A percentile compares a stretch with the other conserved stretches of the same genome.
phyloP scores from a whole-genome alignment of 345 rosid species.

The Arabidopsis thaliana region DNA sequence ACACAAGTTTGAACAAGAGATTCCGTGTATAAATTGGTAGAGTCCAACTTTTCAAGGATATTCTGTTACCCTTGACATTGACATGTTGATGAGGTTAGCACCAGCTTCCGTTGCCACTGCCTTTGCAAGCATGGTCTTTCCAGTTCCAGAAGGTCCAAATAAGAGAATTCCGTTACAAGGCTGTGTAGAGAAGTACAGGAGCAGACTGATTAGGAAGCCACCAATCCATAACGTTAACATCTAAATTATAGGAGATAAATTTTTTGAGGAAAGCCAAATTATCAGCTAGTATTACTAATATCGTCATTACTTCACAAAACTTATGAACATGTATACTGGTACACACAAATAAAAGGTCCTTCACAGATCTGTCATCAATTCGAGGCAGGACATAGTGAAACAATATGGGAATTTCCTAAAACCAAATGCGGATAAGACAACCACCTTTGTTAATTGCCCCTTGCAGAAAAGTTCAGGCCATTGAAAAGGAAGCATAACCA shows the following conservation, averaged over 20 bases:
- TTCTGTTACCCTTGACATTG: constrained; percentile 83
- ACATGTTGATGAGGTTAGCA: constrained; percentile 87
- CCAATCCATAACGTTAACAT: neutral
- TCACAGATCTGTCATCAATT: neutral
- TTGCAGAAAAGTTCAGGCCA: constrained; percentile 14
- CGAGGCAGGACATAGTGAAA: neutral
- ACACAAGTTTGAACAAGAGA: constrained; percentile 3
- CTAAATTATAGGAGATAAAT: neutral
- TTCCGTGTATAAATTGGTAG: constrained; percentile 4
- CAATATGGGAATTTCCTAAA: neutral
- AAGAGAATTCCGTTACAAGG: constrained; percentile 13
- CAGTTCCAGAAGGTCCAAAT: constrained; percentile 60
- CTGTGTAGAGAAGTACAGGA: constrained; percentile 13
- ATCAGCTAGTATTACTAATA: constrained; percentile 9
- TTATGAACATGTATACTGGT: neutral
- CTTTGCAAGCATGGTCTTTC: constrained; percentile 97
- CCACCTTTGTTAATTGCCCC: constrained; percentile 7
- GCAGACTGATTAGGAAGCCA: neutral
- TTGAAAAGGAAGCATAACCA: constrained; percentile 17
- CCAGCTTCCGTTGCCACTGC: constrained; percentile 99
- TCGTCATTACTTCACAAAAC: constrained; percentile 1
- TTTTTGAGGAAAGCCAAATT: neutral
- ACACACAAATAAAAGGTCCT: neutral
- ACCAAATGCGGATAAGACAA: neutral
- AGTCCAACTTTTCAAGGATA: neutral